Base-by-base conservation (phyloP, 1,139 yeast genomes). In the Torulaspora pretoriensis region DNA sequence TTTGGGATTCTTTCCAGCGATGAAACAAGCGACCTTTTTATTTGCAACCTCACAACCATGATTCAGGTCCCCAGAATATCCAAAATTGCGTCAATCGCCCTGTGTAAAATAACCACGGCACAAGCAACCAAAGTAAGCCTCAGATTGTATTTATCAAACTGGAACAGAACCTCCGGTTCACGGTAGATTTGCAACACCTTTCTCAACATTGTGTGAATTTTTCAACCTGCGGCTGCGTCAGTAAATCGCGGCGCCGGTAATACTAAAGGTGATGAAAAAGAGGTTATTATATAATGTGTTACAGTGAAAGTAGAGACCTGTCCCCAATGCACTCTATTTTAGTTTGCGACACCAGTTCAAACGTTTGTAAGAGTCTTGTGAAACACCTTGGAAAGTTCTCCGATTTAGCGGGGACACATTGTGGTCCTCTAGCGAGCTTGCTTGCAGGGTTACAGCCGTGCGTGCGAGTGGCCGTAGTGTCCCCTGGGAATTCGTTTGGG, bases 401-500 rank as follows among this genome's bases (percentile, higher is more conserved):
- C 19, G 3, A 13, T 9, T 13, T 10, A 13, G 32, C 16, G 17
- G 19, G 22, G 19, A 29, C 32, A 10, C 17, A 13, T 22, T 29
- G 32, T 9, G 32, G 32, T 8, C n/a, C 32, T 13, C 17, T 29
- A 4, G 32, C 32, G 16, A 29, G 19, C 19, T 16, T 29, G 32
- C 32, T 29, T 16, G 19, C 32, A 13, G n/a, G 32, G 32, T 16
- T 29, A 19, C 16, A 13, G 32, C 32, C 35, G 35, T 16, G 30
- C 23, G 29, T 8, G 16, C 16, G 35, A 35, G 35, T 38, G n/a
- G 60, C 64, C 2, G 63, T 77, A 16, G 71, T 77, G 0, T 74
- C 80, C 1, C 81, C 81, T 0, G 80, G 80, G 0, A 77, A 77
- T 50, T 73, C 78, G 1, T 64, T 70, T 42, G 81, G 80, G 2